phyloP scores from a whole-genome alignment of 1,139 yeast species.

The Blastobotrys indianensis region DNA sequence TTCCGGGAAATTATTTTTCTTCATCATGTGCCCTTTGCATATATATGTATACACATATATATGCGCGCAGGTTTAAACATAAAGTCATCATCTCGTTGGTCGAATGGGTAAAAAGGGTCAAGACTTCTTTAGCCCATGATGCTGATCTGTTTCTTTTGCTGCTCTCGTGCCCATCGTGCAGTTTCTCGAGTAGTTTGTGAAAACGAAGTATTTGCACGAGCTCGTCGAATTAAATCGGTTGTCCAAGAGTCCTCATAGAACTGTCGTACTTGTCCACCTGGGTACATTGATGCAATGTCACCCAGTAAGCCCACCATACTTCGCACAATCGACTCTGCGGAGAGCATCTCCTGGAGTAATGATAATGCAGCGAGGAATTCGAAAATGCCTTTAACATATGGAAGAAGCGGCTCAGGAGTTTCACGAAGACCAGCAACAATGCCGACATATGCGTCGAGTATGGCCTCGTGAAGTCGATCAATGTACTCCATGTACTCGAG shows the following conservation, averaged over 20 bases:
- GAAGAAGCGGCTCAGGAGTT: slow-evolving; percentile 58
- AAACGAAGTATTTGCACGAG: slow-evolving; percentile 58
- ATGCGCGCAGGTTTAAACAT: no score
- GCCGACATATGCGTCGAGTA: slow-evolving; percentile 92
- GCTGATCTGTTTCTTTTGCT: slow-evolving; percentile 44
- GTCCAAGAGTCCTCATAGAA: slow-evolving; percentile 73
- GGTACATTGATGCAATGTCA: slow-evolving; percentile 83
- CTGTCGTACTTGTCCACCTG: slow-evolving; percentile 63
- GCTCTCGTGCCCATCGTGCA: slow-evolving; percentile 96
- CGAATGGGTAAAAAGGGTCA: no score
- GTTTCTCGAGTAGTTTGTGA: slow-evolving; percentile 71
- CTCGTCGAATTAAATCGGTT: slow-evolving; percentile 64
- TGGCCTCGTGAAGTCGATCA: slow-evolving; percentile 69
- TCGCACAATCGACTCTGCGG: slow-evolving; percentile 63
- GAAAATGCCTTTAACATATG: slow-evolving; percentile 65
- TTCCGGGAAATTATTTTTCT: no score
- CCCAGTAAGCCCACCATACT: slow-evolving; percentile 86
- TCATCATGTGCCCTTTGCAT: no score
- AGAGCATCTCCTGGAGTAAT: slow-evolving; percentile 52
- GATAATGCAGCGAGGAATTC: slow-evolving; percentile 58
- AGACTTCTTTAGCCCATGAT: neutral
- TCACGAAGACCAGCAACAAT: slow-evolving; percentile 80
- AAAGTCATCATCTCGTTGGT: no score
- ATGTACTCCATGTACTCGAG: slow-evolving; percentile 75
- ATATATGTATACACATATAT: no score